phyloP scores from a whole-genome alignment of 305 asterid species.

The Fraxinus ornus region DNA sequence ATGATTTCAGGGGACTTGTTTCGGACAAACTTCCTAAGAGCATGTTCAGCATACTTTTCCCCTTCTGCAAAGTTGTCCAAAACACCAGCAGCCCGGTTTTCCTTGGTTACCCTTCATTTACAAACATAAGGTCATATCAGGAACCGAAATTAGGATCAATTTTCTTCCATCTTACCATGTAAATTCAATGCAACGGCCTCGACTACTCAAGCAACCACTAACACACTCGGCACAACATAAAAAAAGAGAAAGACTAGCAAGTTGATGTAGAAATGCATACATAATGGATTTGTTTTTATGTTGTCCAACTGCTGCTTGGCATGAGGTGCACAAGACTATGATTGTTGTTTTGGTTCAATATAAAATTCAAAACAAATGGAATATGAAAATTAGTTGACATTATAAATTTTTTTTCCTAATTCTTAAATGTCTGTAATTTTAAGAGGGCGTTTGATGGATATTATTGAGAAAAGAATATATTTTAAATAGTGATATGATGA shows the following conservation, averaged over 20 bases:
- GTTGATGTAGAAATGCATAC: background rate
- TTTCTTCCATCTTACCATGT: background rate
- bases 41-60: conserved; percentile 62
- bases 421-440: background rate
- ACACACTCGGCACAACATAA: background rate
- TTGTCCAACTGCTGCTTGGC: background rate
- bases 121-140: background rate
- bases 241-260: background rate
- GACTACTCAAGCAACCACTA: background rate
- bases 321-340: background rate
- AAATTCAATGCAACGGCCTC: background rate
- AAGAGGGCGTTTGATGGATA: no score
- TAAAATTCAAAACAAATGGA: background rate
- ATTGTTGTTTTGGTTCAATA: background rate
- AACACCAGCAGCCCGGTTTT: conserved; percentile 75
- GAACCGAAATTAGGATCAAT: background rate
- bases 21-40: conserved; percentile 69
- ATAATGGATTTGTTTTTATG: background rate
- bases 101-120: conserved; percentile 66
- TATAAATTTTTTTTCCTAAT: background rate
- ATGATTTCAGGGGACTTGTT: conserved; percentile 62
- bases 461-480: no score
- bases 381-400: background rate
- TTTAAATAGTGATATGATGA: no score
- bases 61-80: conserved; percentile 78